Evolutionary conservation across 805 yeast genomes (phyloP), one percentile per base, ranked within the genome.

Genomic region (Sugiyamaella lignohabitans): DNA sequence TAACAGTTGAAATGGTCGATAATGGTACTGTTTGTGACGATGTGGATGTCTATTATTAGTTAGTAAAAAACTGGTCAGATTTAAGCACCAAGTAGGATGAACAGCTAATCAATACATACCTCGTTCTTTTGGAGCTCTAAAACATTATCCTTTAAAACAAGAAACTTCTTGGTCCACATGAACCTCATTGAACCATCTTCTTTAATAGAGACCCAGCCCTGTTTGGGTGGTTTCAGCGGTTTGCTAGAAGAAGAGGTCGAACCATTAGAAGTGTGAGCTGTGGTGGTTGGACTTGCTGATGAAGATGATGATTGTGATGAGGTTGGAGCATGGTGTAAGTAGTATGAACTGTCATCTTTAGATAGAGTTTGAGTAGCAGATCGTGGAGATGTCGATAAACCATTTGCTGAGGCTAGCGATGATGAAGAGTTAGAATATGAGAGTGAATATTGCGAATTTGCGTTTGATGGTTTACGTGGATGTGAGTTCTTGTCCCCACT

Each of bases 171-270:
- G 49, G 89, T 88, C 98, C 98, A 91, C 55, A 95, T 72, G 62
- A 89, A 88, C 53, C 87, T 77, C 52, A 91, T 69, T 11, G 54
- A 45, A 42, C 97, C 96, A 57, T 91, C 97, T 57, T 91, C 98
- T 63, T 87, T 89, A 49, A 87, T 80, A 46, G 85, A 84, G 19
- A 87, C 89, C 95, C 96, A 89, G 0, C 97, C 96, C 48, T 78
- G 73, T 48, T 76, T 59, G 14, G 59, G 49, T 3, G 47, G 17
- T 19, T 41, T 30, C 32, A 30, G 16, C 17, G n/a, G n/a, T 20
- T 36, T 35, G 11, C 17, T 43, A 20, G 36, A 38, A 22, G 17
- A 27, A n/a, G 47, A 19, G n/a, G 24, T 38, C 20, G 37, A 24
- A 5, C 17, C 20, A 35, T 10, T 10, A 16, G 38, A 35, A 8